Base-by-base conservation (phyloP, 176 grass and related monocot genomes). In the Canna indica region DNA sequence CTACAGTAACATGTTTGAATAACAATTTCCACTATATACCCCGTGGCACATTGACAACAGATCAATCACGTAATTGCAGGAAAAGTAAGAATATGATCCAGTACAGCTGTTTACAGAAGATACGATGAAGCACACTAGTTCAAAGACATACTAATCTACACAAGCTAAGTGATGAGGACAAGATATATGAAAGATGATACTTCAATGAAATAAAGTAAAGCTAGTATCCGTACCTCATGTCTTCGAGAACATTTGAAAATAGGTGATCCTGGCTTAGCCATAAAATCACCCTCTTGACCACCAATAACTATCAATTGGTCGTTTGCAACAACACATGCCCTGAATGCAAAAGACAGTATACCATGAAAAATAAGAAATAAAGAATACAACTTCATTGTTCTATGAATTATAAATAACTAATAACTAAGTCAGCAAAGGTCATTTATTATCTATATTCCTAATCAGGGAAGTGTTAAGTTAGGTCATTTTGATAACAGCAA, bases 231-330 rank as follows among this genome's bases (percentile, higher is more conserved):
- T 70, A 96, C 92, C 88, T 89, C 85, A 39, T 96, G 88, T 70
- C 83, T 88, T 44, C 88, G 70, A 60, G 75, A 74, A 18, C 92
- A 96, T 65, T 91, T 96, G 78, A 89, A 96, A 72, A 96, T 87
- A 66, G 88, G 85, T 65, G 92, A 96, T 59, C 85, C 85, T 33
- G 85, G 85, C 70, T 96, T 91, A 72, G 92, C 70, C 85, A 88
- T 88, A 65, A 96, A 96, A 68, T 96, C 92, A 70, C 92, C 92
- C 68, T 91, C 88, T 91, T 96, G 92, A 44, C 92, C 92, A 72
- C 92, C 88, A 85, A 89, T 96, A 50, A 91, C 85, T 71, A 91
- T 75, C 47, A 96, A 74, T 69, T 87, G 76, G 68, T 87, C 85
- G 67, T 89, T 91, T 31, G 79, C 92, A 71, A 91, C 79, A 36